Conservation (phyloP, 2,329 filamentous ascomycete genomes). For the Aspergillus eucalypticola region DNA sequence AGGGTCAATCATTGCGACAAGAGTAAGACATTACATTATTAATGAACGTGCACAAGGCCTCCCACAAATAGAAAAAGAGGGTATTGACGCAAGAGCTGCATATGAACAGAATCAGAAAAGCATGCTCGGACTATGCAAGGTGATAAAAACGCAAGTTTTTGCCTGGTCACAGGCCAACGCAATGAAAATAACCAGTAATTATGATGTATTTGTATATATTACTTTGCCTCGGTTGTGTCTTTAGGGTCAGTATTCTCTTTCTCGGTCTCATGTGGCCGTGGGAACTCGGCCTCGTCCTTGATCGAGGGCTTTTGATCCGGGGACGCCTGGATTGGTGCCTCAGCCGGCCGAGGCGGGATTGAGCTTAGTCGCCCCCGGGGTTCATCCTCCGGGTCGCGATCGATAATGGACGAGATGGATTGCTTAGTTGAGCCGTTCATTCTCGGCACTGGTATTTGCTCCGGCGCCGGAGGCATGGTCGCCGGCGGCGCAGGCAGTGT, state of each 20-base stretch:
- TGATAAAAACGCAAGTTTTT: constrained; percentile 15
- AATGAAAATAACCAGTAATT: constrained; percentile 13
- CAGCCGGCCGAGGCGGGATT: constrained; percentile 20
- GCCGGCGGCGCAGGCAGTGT: constrained; percentile 21
- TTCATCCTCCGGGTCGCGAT: constrained; percentile 32
- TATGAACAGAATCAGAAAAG: constrained; percentile 12
- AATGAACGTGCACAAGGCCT: constrained; percentile 16
- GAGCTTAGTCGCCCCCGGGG: constrained; percentile 24
- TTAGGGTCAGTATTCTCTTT: constrained; percentile 31
- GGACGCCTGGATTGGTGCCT: constrained; percentile 22
- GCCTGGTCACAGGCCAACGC: constrained; percentile 9
- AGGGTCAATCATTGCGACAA: constrained; percentile 7
- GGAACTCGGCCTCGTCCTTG: constrained; percentile 14
- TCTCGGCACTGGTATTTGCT: constrained; percentile 15
- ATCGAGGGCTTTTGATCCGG: constrained; percentile 15
- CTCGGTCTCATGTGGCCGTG: constrained; percentile 18
- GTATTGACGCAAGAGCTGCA: constrained; percentile 24
- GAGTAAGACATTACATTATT: constrained; percentile 25
- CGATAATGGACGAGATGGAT: constrained; percentile 44
- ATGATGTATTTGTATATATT: constrained; percentile 14
- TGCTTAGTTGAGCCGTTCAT: constrained; percentile 39
- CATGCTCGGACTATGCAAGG: constrained; percentile 22
- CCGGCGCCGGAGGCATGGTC: constrained; percentile 20
- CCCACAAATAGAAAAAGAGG: constrained; percentile 21
- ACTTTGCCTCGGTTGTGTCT: constrained; percentile 21